A percentile compares a stretch with the other conserved stretches of the same genome.
phyloP scores from a whole-genome alignment of 176 grass and related monocot species.

The Juncus inflexus region DNA sequence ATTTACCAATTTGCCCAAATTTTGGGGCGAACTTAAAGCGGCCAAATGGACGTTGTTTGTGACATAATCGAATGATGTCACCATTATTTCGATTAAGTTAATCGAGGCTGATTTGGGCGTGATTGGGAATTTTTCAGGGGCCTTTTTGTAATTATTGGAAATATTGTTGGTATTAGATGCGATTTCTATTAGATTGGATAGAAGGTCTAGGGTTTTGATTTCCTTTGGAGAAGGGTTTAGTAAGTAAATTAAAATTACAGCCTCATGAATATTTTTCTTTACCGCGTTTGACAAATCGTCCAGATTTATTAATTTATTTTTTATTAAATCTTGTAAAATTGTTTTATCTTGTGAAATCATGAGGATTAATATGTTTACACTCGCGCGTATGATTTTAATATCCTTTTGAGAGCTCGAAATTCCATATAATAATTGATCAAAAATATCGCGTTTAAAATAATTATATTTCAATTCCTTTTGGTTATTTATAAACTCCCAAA shows the following conservation, averaged over 20 bases:
- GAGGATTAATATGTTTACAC: constrained; percentile 66
- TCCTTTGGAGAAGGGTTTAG: constrained; percentile 84
- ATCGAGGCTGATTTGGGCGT: constrained; percentile 90
- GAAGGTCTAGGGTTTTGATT: constrained; percentile 71
- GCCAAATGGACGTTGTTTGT: constrained; percentile 93
- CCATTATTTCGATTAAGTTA: constrained; percentile 91
- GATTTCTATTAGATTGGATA: constrained; percentile 75
- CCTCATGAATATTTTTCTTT: constrained; percentile 89
- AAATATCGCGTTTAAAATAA: constrained; percentile 62
- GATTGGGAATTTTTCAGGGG: constrained; percentile 52
- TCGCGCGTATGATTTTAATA: constrained; percentile 57
- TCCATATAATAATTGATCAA: constrained; percentile 69
- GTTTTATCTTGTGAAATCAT: constrained; percentile 95
- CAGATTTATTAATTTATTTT: constrained; percentile 70
- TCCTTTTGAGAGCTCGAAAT: constrained; percentile 83
- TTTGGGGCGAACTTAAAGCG: constrained; percentile 66
- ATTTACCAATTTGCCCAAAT: constrained; percentile 76
- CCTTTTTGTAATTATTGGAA: constrained; percentile 35
- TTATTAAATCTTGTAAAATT: constrained; percentile 74
- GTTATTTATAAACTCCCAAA: constrained; percentile 69
- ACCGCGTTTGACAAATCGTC: constrained; percentile 70
- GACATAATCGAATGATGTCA: constrained; percentile 98
- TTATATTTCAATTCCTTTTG: constrained; percentile 50
- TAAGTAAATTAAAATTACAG: constrained; percentile 91
- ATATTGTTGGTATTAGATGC: constrained; percentile 47